Conservation (phyloP, 2,329 filamentous ascomycete species). For the Cladosporium sp. region DNA sequence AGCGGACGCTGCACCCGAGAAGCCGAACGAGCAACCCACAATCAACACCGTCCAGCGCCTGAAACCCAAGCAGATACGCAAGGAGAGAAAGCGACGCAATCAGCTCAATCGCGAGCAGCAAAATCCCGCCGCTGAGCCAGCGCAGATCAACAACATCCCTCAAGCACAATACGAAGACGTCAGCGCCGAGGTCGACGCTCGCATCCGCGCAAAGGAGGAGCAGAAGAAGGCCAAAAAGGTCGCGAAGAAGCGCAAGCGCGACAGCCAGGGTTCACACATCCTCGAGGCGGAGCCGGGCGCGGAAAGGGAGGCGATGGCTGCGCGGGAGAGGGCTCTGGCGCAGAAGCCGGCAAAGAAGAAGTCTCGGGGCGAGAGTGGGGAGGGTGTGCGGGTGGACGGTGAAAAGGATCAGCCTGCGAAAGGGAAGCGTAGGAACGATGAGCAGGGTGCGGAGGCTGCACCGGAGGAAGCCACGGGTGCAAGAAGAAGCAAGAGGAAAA, state of each 20-base stretch:
- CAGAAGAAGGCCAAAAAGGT: conserved; percentile 19
- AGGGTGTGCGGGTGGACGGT: conserved; percentile 3
- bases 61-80: conserved; percentile 2
- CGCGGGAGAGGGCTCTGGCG: background rate
- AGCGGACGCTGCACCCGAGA: background rate
- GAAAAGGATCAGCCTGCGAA: background rate
- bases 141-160: background rate
- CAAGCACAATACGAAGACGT: conserved; percentile 26
- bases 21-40: background rate
- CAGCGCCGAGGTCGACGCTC: conserved; percentile 25
- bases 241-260: conserved; percentile 32
- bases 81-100: conserved; percentile 1
- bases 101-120: background rate
- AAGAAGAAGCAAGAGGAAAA: background rate
- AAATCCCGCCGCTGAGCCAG: background rate
- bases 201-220: conserved; percentile 27
- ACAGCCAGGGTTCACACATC: conserved; percentile 23
- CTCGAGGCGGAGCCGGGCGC: conserved; percentile 12
- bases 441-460: background rate
- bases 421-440: conserved; percentile 1
- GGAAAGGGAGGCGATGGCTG: conserved; percentile 21
- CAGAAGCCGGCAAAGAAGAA: conserved; percentile 16
- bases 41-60: conserved; percentile 1
- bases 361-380: conserved; percentile 9
- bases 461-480: background rate